phyloP scores from a whole-genome alignment of 176 grass and related monocot genomes.

The Aechmea fasciata region DNA sequence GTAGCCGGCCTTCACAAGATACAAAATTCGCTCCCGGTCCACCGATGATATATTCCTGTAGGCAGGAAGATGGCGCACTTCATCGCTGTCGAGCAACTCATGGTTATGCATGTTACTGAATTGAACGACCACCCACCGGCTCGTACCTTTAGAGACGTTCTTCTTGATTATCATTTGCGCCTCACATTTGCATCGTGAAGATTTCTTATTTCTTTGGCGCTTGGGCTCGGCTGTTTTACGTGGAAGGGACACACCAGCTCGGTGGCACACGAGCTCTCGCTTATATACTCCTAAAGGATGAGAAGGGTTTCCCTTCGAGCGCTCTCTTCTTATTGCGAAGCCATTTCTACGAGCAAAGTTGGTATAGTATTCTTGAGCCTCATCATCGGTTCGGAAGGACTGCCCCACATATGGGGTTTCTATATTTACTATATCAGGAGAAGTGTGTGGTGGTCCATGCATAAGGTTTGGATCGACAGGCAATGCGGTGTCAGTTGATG shows the following conservation, averaged over 20 bases:
- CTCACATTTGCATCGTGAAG: slow-evolving; percentile 40
- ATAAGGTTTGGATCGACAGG: slow-evolving; percentile 9
- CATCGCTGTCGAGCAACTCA: slow-evolving; percentile 38
- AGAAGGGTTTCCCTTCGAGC: slow-evolving; percentile 43
- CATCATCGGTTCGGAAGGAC: slow-evolving; percentile 35
- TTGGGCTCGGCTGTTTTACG: slow-evolving; percentile 36
- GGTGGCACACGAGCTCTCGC: slow-evolving; percentile 43
- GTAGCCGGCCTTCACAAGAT: slow-evolving; percentile 34
- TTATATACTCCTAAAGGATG: slow-evolving; percentile 48
- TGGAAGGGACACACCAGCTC: slow-evolving; percentile 32
- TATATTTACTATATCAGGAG: neutral
- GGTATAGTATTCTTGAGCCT: slow-evolving; percentile 44
- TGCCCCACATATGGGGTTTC: slow-evolving; percentile 35
- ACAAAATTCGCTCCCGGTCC: slow-evolving; percentile 35
- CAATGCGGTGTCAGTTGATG: slow-evolving; percentile 8
- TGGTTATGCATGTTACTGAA: slow-evolving; percentile 50
- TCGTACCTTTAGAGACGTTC: slow-evolving; percentile 31
- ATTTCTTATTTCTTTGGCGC: slow-evolving; percentile 43
- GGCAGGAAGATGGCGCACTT: slow-evolving; percentile 32
- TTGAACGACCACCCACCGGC: slow-evolving; percentile 34
- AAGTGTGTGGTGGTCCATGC: slow-evolving; percentile 1
- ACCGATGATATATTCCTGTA: slow-evolving; percentile 41
- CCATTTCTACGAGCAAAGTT: slow-evolving; percentile 37
- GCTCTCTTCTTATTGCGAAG: slow-evolving; percentile 37
- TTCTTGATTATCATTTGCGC: slow-evolving; percentile 56